Percentiles rank a stretch among this genome's conserved stretches.
Conservation (phyloP, 2,329 filamentous ascomycete species). For the Verticillium klebahnii region DNA sequence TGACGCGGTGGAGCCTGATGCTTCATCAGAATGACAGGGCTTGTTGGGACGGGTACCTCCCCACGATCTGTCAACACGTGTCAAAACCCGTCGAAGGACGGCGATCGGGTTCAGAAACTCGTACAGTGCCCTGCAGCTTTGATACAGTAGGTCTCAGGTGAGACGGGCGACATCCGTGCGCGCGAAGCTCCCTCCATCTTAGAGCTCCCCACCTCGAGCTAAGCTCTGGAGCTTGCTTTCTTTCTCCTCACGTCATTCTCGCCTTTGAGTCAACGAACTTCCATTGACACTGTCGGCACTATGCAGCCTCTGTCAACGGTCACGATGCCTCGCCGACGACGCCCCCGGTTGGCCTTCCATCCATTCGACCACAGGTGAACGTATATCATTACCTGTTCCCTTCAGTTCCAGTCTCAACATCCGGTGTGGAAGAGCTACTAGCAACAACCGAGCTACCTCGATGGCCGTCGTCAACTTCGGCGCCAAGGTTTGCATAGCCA, state of each 20-base stretch:
- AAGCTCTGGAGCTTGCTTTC: neutral
- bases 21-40: neutral
- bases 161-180: neutral
- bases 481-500: neutral
- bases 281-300: neutral
- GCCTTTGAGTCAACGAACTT: neutral
- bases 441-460: neutral
- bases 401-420: neutral
- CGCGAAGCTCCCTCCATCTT: neutral
- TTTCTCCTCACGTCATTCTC: neutral
- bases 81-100: neutral
- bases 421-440: neutral
- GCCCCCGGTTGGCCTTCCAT: neutral
- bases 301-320: neutral
- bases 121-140: neutral
- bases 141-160: neutral
- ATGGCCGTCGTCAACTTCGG: neutral
- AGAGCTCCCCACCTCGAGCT: neutral
- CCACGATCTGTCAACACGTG: neutral
- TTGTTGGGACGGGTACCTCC: neutral
- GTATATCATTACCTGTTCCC: neutral
- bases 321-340: neutral
- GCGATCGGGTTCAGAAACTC: neutral
- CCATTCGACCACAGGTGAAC: neutral
- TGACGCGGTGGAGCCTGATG: slow-evolving; percentile 31